Evolutionary conservation across 495 filamentous ascomycete species (phyloP), one percentile per base, ranked within the genome.

Genomic region (Bacidia gigantensis): DNA sequence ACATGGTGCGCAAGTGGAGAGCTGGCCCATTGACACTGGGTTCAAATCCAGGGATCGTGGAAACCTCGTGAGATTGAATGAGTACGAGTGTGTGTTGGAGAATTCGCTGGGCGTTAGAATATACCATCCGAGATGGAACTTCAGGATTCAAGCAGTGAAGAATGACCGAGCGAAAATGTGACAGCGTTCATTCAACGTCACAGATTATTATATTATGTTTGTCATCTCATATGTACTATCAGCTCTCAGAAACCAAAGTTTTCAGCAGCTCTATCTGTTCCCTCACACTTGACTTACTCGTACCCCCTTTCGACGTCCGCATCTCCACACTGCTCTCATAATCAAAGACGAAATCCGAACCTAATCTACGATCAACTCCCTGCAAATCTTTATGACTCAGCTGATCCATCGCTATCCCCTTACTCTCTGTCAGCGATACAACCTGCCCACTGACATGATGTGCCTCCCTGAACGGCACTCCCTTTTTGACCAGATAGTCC

Each of bases 401-500:
- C 59, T 83, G 73, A 64, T 93, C 83, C 80, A 95, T 96, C 45
- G 82, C 76, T 2, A 77, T 71, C 23, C 72, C 74, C 38, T 74
- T 71, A 58, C 83, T 68, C 71, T 95, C 89, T 0, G 81, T 81
- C 25, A 85, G 67, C 35, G 81, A 80, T 12, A 95, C 89, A 9
- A 86, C 77, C 39, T 77, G 79, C 11, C 90, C 90, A 2, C 83
- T 84, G 64, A 95, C 89, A 67, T 94, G 88, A 71, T 95, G 88
- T 1, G 87, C 86, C 71, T 94, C 84, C 41, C 73, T 71, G 65
- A 77, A 77, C 14, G 74, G 83, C 20, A 92, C 84, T 32, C 87
- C 87, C 74, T 92, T 90, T 58, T 86, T 77, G 38, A 95, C 90
- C 2, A 95, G 75, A 66, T 93, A 95, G 62, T 95, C 89, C 20